Base-by-base conservation (phyloP, 2,329 filamentous ascomycete genomes). In the Sporothrix sp. region DNA sequence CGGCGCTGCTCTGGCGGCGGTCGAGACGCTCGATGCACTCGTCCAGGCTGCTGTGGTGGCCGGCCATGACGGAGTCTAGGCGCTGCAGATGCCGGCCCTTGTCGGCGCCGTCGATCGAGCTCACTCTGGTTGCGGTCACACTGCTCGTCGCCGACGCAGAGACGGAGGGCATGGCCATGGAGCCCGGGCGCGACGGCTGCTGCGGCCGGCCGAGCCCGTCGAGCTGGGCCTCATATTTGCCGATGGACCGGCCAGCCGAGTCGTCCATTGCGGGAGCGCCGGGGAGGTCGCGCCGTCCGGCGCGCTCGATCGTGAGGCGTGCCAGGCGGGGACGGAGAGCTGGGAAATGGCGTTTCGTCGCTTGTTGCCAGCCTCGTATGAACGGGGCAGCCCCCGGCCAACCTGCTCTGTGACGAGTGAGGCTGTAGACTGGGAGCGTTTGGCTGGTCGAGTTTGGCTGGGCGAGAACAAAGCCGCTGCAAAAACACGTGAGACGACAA, bases 191-290 rank as follows among this genome's bases (percentile, higher is more conserved):
- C 10, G 47, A 42, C 16, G 47, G 37, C 20, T 7, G 28, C 27
- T 33, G 14, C 14, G 47, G 28, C 18, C 28, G 27, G 36, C 36
- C 36, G 7, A 40, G 33, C 47, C 37, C n/a, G 32, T 50, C 38
- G 39, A 36, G 27, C 7, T 36, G 10, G 30, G 39, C 30, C 39
- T 18, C 21, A 43, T 36, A 25, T 13, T 43, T 30, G 10, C 38
- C 30, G n/a, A 37, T 39, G 30, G 38, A 11, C n/a, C 44, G 30
- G 9, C 48, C 48, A 4, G 38, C 48, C 39, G 38, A 43, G 48
- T 37, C 30, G 11, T 43, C 48, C 48, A 50, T 50, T 9, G 28
- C 32, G 23, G 13, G 10, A 44, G 16, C 30, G 16, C 8, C 11
- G 20, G 21, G 10, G 27, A 39, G 18, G n/a, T 28, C n/a, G n/a